Percentiles rank a stretch among this genome's conserved stretches.
Conservation (phyloP, 305 asterid species). For the Fraxinus dipetala region DNA sequence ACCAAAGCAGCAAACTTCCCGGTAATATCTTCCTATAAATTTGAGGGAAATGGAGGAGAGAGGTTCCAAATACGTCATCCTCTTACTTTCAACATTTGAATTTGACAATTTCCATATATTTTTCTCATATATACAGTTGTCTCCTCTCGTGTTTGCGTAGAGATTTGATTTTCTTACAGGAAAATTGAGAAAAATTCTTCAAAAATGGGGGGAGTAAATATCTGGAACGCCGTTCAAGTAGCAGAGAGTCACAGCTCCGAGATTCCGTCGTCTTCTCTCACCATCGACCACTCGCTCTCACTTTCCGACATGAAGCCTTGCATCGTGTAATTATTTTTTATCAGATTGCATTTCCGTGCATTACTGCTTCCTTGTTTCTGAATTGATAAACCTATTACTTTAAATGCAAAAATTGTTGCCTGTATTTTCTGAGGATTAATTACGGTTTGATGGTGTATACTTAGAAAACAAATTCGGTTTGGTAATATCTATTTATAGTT, state of each 20-base stretch:
- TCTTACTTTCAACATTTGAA: background rate
- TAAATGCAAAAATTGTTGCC: background rate
- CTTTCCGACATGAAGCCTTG: constrained; percentile 66
- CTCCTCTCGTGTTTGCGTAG: background rate
- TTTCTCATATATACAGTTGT: background rate
- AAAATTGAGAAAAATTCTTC: background rate
- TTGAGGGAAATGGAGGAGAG: background rate
- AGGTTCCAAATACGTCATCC: background rate
- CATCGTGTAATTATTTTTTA: constrained; percentile 47
- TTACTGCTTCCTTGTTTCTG: background rate
- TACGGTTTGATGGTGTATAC: background rate
- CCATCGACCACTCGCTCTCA: constrained; percentile 77
- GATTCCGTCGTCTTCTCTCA: constrained; percentile 64
- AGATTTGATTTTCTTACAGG: background rate
- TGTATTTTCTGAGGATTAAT: background rate
- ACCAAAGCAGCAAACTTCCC: background rate
- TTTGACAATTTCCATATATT: background rate
- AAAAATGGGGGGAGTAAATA: constrained; percentile 50
- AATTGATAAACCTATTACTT: background rate
- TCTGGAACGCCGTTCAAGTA: constrained; percentile 80
- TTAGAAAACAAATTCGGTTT: background rate
- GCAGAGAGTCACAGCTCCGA: constrained; percentile 56
- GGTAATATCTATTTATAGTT: background rate
- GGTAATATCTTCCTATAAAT: constrained; percentile 1
- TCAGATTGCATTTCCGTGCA: background rate